These are phyloP conservation scores for Furcasterigmium sp. DNA, from an alignment of 2,329 filamentous ascomycete genomes.

Conservation along the genomic window DNA sequence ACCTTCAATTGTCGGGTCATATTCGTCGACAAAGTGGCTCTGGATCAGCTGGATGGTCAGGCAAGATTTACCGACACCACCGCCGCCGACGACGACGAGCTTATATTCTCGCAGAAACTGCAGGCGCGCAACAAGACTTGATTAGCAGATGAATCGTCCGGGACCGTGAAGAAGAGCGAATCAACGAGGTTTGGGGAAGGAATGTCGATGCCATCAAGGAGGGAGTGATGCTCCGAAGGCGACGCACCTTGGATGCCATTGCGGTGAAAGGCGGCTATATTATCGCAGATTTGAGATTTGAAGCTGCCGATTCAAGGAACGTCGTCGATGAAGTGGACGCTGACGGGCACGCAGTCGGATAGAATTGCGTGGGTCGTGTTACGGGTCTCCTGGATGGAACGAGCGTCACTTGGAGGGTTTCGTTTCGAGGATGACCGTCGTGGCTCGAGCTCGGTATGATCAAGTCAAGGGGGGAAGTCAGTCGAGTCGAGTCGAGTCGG, in stretches of 20 bases:
- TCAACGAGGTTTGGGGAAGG: neutral
- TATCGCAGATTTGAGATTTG: neutral
- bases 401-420: too few species aligned
- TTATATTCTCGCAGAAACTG: conserved; percentile 91
- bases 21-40: conserved; percentile 98
- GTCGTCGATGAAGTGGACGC: conserved; percentile 4
- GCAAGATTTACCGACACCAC: conserved; percentile 98
- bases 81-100: conserved; percentile 93
- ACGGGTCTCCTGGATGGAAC: neutral
- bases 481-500: neutral
- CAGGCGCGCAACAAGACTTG: neutral
- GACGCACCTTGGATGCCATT: conserved; percentile 35
- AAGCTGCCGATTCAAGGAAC: neutral
- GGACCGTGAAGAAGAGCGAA: neutral
- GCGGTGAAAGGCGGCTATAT: conserved; percentile 12
- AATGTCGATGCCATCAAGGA: neutral
- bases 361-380: conserved; percentile 1
- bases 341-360: conserved; percentile 1
- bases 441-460: too few species aligned
- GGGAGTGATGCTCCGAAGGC: neutral
- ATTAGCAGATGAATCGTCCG: conserved; percentile 11
- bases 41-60: conserved; percentile 95
- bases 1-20: conserved; percentile 99
- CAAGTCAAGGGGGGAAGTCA: too few species aligned
- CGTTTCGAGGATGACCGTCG: neutral